Base-by-base conservation (phyloP, 2,329 filamentous ascomycete genomes). In the Achaetomium macrosporum region DNA sequence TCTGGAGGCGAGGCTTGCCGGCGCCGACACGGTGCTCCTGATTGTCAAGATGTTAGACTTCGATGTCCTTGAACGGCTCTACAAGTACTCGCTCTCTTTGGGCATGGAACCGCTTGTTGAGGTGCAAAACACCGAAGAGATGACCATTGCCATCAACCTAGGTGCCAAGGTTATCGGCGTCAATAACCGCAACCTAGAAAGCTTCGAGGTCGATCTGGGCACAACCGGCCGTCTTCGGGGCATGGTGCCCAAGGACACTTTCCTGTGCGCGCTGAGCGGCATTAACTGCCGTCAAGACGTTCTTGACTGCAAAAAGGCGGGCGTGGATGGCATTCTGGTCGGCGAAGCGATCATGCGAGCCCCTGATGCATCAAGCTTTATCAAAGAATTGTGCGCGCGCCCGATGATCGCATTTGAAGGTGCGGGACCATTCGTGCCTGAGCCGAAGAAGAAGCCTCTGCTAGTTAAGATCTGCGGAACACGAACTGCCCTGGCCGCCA, bases 101-200 rank as follows among this genome's bases (percentile, higher is more conserved):
- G 92, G 91, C 16, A 99, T 99, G 93, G 95, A 99, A 71, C 93
- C 93, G 33, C 73, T 99, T 30, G 93, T 99, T 1, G 93, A 99
- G 69, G 93, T 99, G 29, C 95, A 99, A 66, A 99, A 87, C 40
- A 83, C 85, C 0, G 88, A 93, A 46, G 93, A 99, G 71, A 99
- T 96, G 89, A 78, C 85, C 37, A 84, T 84, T 52, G 93, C 95
- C 8, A 83, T 96, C 42, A 81, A 87, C 52, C 78, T 99, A 19
- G 93, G 92, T 11, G 82, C 93, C 19, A 87, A 91, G 70, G 92
- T 90, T 36, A 95, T 99, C 63, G 93, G 93, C 25, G 93, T 99
- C 62, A 99, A 99, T 73, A 99, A 99, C 73, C 85, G 93, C 51
- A 95, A 99, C 65, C 77, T 99, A 12, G 92, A 92, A 61, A 97